Evolutionary conservation across 352 stramenopile species (phyloP), one percentile per base, ranked within the genome.

Genomic region (Pythium aristosporum): DNA sequence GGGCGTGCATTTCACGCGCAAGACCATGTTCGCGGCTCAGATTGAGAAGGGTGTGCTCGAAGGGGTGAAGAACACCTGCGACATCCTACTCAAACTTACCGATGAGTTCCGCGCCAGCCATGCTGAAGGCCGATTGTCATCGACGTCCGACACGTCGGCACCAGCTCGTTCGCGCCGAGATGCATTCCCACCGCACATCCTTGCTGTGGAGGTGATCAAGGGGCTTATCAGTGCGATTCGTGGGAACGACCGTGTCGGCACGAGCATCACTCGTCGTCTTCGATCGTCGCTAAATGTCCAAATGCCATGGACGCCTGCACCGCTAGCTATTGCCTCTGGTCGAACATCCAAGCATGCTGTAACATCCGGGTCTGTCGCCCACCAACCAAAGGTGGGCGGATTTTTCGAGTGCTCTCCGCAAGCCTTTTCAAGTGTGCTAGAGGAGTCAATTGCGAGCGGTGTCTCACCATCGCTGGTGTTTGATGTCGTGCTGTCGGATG

Each of bases 171-270:
- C 42, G 15, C 49, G 36, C 8, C 50, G 50, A 3, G 63, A 70
- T 4, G 53, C 54, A 34, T 64, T 72, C 25, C 61, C 65, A 1
- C 72, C 74, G 0, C 71, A 77, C 48, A 68, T 71, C 32, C 72
- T 89, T n/a, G 71, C 80, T 2, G 67, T 89, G 15, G 80, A 89
- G 63, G 61, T 82, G 4, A 68, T 83, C 43, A 82, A 83, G 48
- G 76, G 72, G 13, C 69, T 89, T 41, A 75, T 87, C 44, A 56
- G 57, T 18, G 65, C 55, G 5, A 75, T 88, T 36, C 49, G 61
- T 5, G 70, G 77, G 12, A 63, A 69, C 3, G 57, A 74, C 32
- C 62, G 65, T 6, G 34, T 75, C 5, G 65, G 69, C 16, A 66
- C 76, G 10, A 70, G 55, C 18, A 57, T 56, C 3, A 55, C 51